Conservation (phyloP, 768 basidiomycete genomes). For the Tulasnella sp. region DNA sequence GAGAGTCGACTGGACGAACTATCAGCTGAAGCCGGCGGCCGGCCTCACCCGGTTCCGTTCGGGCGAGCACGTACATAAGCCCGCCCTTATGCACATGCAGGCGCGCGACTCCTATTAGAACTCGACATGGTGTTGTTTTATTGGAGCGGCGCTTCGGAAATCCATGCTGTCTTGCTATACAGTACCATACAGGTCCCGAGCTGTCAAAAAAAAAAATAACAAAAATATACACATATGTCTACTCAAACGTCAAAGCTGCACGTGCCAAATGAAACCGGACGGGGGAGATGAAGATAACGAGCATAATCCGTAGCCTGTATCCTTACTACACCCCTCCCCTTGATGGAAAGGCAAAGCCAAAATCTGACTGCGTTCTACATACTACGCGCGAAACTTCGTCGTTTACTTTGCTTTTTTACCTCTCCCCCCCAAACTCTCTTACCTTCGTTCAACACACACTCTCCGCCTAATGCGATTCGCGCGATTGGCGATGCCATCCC, state of each 20-base stretch:
- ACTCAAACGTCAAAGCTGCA: not conserved
- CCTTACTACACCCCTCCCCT: no score
- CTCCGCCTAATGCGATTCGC: not conserved
- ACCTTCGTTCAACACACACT: not conserved
- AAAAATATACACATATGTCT: no score
- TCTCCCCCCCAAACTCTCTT: not conserved
- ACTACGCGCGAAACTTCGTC: no score
- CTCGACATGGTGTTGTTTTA: not conserved
- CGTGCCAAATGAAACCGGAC: not conserved
- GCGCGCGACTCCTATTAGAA: not conserved
- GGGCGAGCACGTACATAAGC: not conserved
- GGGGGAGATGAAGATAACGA: no score
- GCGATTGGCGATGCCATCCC: not conserved
- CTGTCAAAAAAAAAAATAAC: no score
- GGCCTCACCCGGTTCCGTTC: not conserved
- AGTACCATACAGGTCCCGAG: no score
- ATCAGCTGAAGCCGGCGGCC: conserved; percentile 11
- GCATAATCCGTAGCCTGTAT: no score
- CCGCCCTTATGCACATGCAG: not conserved
- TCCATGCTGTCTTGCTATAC: not conserved
- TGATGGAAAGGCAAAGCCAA: not conserved
- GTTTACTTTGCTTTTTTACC: not conserved
- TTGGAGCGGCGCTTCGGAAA: not conserved
- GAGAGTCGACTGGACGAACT: not conserved
- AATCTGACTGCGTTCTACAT: not conserved